Conservation (phyloP, 139 green algal species). For the Closterium sp. region DNA sequence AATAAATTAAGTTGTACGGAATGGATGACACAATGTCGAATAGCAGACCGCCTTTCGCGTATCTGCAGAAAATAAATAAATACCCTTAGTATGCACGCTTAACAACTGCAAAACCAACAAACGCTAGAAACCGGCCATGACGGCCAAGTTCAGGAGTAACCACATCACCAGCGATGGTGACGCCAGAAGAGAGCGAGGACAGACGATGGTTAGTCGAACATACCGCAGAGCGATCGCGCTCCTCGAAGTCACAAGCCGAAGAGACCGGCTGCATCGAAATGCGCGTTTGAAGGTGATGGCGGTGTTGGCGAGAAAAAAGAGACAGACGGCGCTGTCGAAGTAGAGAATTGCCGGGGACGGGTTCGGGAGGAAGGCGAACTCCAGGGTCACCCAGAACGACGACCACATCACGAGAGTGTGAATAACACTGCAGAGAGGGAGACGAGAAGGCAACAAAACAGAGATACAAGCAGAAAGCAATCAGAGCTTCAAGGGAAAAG, state of each 20-base stretch:
- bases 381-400: not conserved
- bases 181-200: not conserved
- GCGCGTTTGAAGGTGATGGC: no score
- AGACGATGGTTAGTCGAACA: not conserved
- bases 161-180: not conserved
- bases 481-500: no score
- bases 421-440: not conserved
- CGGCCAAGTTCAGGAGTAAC: not conserved
- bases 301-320: no score
- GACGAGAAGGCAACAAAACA: not conserved
- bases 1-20: constrained; percentile 5
- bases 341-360: no score
- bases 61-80: not conserved
- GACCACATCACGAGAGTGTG: not conserved
- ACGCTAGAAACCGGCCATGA: not conserved
- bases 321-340: no score
- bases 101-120: not conserved
- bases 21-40: constrained; percentile 14
- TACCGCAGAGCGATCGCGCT: no score
- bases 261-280: no score
- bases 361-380: no score
- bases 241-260: no score
- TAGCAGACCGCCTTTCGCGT: not conserved
- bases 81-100: no score
- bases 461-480: no score